These are phyloP conservation scores for Didymella glomerata DNA, from an alignment of 2,329 filamentous ascomycete genomes.

Conservation along the genomic window DNA sequence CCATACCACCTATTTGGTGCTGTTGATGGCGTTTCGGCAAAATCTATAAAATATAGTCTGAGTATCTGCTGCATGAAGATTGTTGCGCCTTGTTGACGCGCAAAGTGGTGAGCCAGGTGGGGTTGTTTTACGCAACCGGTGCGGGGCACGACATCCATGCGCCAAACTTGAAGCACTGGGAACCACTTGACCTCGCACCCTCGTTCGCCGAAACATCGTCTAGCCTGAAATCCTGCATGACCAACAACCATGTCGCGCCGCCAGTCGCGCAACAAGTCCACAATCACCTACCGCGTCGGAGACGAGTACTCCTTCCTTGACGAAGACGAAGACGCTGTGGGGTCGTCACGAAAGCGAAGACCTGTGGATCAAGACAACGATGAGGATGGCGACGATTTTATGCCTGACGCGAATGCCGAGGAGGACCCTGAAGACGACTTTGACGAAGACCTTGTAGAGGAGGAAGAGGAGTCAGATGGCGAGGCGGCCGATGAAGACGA, in stretches of 20 bases:
- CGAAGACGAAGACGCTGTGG: constrained; percentile 27
- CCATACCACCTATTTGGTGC: constrained; percentile 11
- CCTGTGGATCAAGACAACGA: constrained; percentile 24
- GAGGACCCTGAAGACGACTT: constrained; percentile 39
- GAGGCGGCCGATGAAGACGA: constrained; percentile 32
- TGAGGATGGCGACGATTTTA: constrained; percentile 40
- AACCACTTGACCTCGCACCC: constrained; percentile 9
- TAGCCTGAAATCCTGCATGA: constrained; percentile 17
- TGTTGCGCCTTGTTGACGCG: no score
- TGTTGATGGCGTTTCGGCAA: not conserved
- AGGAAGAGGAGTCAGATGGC: constrained; percentile 29
- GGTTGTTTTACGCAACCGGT: constrained; percentile 1
- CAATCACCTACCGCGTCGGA: constrained; percentile 32
- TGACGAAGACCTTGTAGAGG: constrained; percentile 49
- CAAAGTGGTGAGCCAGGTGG: not conserved
- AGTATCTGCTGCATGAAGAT: not conserved
- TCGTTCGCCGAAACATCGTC: constrained; percentile 13
- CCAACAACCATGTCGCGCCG: constrained; percentile 30
- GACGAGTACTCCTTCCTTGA: constrained; percentile 37
- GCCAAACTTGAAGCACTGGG: constrained; percentile 22
- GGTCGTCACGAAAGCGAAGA: constrained; percentile 20
- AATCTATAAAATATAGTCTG: not conserved
- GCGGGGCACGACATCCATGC: constrained; percentile 32
- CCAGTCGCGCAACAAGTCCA: constrained; percentile 32
- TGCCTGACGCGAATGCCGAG: constrained; percentile 36